Evolutionary conservation across 139 green algal genomes (phyloP).

Genomic region (Diplosphaera chodatii): DNA sequence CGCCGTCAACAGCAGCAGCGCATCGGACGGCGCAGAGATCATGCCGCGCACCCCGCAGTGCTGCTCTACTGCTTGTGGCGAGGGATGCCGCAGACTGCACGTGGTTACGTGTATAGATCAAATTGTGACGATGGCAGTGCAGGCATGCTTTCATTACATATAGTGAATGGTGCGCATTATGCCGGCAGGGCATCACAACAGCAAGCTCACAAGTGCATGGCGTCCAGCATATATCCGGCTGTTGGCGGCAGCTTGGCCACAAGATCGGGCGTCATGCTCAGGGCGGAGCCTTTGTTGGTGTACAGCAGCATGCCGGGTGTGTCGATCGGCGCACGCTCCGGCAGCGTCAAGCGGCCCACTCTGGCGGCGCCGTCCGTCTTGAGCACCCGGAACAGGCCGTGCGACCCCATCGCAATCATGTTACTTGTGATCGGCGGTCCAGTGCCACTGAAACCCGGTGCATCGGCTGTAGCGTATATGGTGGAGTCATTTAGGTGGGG

Average conservation of each 20-base stretch:
- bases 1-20: slow-evolving; percentile 38
- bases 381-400: background rate
- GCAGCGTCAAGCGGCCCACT: slow-evolving; percentile 1
- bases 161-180: too few species aligned
- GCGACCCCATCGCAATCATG: background rate
- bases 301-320: slow-evolving; percentile 51
- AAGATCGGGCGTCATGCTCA: slow-evolving; percentile 54
- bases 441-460: too few species aligned
- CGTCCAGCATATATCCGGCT: slow-evolving; percentile 29
- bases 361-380: slow-evolving; percentile 14
- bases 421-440: background rate
- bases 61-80: slow-evolving; percentile 22
- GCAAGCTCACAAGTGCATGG: slow-evolving; percentile 55
- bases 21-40: slow-evolving; percentile 34
- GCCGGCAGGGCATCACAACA: too few species aligned
- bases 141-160: too few species aligned
- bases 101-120: background rate
- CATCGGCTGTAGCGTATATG: too few species aligned
- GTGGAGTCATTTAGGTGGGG: too few species aligned
- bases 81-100: slow-evolving; percentile 44
- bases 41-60: slow-evolving; percentile 12
- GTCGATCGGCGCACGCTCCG: slow-evolving; percentile 3
- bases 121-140: background rate
- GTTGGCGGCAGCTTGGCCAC: slow-evolving; percentile 33
- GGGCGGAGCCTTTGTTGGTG: slow-evolving; percentile 35